Evolutionary conservation across 2,329 filamentous ascomycete genomes (phyloP).

Genomic region (Neurospora sp.): DNA sequence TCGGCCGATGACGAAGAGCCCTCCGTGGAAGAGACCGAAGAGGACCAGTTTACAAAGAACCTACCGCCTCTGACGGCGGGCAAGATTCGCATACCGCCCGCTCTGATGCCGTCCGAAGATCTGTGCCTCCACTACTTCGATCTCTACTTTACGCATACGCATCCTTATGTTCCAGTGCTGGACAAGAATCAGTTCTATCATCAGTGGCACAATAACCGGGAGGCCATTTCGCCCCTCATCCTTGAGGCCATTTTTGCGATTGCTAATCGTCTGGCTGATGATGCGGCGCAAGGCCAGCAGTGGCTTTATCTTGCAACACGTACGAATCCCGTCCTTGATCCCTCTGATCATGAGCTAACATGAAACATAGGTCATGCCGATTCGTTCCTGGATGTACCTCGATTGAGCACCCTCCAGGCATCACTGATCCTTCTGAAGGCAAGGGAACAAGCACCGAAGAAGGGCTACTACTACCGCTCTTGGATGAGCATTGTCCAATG

Average conservation of each 20-base stretch:
- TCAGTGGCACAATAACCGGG: conserved; percentile 76
- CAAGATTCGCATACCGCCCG: conserved; percentile 79
- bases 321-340: conserved; percentile 29
- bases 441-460: conserved; percentile 80
- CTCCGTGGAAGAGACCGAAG: conserved; percentile 60
- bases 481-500: conserved; percentile 95
- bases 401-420: conserved; percentile 85
- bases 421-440: conserved; percentile 83
- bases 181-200: conserved; percentile 76
- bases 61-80: conserved; percentile 57
- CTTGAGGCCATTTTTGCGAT: conserved; percentile 89
- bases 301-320: conserved; percentile 87
- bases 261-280: conserved; percentile 72
- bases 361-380: conserved; percentile 66
- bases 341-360: conserved; percentile 18
- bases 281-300: conserved; percentile 75
- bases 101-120: conserved; percentile 84
- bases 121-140: conserved; percentile 78
- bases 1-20: conserved; percentile 47
- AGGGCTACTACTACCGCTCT: conserved; percentile 92
- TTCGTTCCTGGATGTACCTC: conserved; percentile 85
- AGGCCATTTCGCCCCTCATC: conserved; percentile 80
- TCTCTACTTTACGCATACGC: conserved; percentile 81
- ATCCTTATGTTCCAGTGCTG: conserved; percentile 85
- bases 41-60: conserved; percentile 47